Conservation (phyloP, 192 early-diverging fungal species). For the Ramicandelaber brevisporus region DNA sequence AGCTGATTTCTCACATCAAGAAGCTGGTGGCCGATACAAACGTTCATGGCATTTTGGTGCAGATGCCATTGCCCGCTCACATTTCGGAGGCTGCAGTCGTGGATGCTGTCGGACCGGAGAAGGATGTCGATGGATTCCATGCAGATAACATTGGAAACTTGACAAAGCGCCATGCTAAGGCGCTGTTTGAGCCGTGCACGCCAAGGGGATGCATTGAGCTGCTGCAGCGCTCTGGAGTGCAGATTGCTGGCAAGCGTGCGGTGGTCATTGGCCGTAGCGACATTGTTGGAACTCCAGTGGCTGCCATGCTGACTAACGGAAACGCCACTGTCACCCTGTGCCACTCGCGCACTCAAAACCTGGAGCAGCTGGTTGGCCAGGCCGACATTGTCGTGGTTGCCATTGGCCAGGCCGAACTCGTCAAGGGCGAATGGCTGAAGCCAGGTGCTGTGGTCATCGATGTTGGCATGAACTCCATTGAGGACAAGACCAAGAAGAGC, state of each 20-base stretch:
- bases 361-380: constrained; percentile 44
- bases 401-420: constrained; percentile 45
- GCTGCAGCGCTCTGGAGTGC: constrained; percentile 35
- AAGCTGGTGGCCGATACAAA: constrained; percentile 48
- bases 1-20: constrained; percentile 38
- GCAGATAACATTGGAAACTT: constrained; percentile 78
- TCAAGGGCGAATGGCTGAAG: constrained; percentile 91
- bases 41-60: constrained; percentile 90
- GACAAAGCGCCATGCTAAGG: constrained; percentile 48
- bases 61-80: constrained; percentile 74
- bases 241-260: constrained; percentile 59
- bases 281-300: constrained; percentile 72
- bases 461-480: constrained; percentile 83
- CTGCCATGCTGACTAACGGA: constrained; percentile 46
- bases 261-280: constrained; percentile 95
- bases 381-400: constrained; percentile 88
- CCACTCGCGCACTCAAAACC: constrained; percentile 57
- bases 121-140: constrained; percentile 99
- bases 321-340: constrained; percentile 91
- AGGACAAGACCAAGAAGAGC: constrained; percentile 67
- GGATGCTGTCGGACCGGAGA: constrained; percentile 57
- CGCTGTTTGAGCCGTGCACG: constrained; percentile 88
- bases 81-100: constrained; percentile 61
- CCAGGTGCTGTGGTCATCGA: constrained; percentile 83
- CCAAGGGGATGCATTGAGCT: constrained; percentile 81